Evolutionary conservation across 2,329 filamentous ascomycete species (phyloP), one percentile per base, ranked within the genome.

Genomic region (Aspergillus quadricinctus): DNA sequence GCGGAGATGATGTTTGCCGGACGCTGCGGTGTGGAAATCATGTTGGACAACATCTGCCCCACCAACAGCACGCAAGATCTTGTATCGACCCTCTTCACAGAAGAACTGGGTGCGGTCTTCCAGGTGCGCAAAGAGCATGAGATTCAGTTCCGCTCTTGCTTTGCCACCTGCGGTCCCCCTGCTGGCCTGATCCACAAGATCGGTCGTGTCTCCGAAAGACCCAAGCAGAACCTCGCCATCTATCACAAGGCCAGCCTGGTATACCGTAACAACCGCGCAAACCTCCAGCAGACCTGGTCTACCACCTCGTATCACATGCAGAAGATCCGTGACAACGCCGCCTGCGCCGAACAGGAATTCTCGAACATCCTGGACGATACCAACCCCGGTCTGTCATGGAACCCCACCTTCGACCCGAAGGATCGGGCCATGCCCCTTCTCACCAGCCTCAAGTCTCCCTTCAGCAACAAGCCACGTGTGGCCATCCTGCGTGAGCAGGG

Each of bases 1-100:
- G 90, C 87, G 2, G 94, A 99, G 76, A 97, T 97, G 94, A 95
- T 96, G 85, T 97, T 97, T 72, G 93, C 94, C 31, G 94, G 94
- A 28, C 88, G 92, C 55, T 95, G 90, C 67, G 94, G 93, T 59
- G 83, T 91, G 29, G 89, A 95, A 64, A 80, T 97, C 57, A 88
- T 90, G 80, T 80, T 97, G 56, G 92, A 97, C 69, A 83, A 83
- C 54, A 77, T 79, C 48, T 78, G 74, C 60, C 77, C 83, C 28
- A 85, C 84, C 57, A 85, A 84, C 25, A 80, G 86, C 46, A 81
- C 82, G 9, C 78, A 84, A 48, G 80, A 86, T 66, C 75, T 95
- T 19, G 78, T 96, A 7, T 85, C 91, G 55, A 83, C 88, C 0
- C 83, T 99, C 21, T 97, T 99, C 83, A 97, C 92, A 72, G 94